A percentile compares a stretch with the other conserved stretches of the same genome.
Conservation (phyloP, 2,329 filamentous ascomycete genomes). For the Sarocladium kiliense region DNA sequence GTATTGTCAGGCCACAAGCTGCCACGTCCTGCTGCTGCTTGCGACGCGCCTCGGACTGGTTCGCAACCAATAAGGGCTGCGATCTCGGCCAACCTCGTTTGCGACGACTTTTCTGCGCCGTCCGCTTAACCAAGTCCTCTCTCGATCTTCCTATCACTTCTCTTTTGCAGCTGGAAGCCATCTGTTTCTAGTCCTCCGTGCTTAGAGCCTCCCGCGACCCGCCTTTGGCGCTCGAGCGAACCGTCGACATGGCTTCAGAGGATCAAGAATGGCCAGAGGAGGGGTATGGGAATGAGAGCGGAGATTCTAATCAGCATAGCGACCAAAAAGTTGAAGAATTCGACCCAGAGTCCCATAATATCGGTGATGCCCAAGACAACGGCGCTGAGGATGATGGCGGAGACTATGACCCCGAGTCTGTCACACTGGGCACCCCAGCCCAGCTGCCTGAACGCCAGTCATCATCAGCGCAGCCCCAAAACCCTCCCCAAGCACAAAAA, state of each 20-base stretch:
- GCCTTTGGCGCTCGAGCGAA: background rate
- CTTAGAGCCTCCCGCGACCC: background rate
- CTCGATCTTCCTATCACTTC: no score
- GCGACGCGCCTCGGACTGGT: no score
- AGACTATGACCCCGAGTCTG: constrained; percentile 55
- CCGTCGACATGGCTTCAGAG: constrained; percentile 30
- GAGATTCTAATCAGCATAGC: constrained; percentile 51
- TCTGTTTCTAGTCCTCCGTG: background rate
- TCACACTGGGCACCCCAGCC: constrained; percentile 37
- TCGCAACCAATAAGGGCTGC: no score
- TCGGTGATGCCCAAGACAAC: constrained; percentile 42
- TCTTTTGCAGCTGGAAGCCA: no score
- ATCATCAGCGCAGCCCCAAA: constrained; percentile 22
- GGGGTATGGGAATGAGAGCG: constrained; percentile 50
- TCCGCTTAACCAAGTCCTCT: no score
- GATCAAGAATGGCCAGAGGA: constrained; percentile 46
- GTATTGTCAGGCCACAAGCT: no score
- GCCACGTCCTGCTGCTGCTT: no score
- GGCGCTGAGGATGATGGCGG: constrained; percentile 44
- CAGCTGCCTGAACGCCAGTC: constrained; percentile 28
- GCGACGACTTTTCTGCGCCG: no score
- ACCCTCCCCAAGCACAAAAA: constrained; percentile 33
- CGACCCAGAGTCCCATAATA: constrained; percentile 40
- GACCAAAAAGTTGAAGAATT: constrained; percentile 48
- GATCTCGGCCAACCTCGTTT: no score